phyloP scores from a whole-genome alignment of 768 basidiomycete genomes.

The Mycena epipterygia region DNA sequence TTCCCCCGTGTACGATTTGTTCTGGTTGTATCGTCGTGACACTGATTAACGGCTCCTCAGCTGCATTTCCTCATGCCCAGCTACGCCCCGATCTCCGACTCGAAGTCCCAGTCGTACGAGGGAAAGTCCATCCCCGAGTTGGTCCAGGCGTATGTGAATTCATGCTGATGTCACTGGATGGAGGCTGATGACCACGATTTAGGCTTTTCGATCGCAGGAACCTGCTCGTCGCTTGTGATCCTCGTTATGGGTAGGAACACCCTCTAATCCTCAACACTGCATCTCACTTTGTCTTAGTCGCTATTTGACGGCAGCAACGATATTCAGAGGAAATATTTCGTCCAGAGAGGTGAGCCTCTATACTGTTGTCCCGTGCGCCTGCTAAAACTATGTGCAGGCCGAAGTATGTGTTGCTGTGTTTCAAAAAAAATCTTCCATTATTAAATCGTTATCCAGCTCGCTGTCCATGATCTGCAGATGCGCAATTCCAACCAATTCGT shows the following conservation, averaged over 20 bases:
- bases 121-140: constrained; percentile 75
- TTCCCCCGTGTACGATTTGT: constrained; percentile 85
- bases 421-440: constrained; percentile 42
- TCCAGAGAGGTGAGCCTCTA: constrained; percentile 78
- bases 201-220: constrained; percentile 88
- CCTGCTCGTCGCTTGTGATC: constrained; percentile 87
- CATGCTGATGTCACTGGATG: neutral
- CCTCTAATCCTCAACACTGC: neutral
- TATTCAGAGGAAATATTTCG: constrained; percentile 87
- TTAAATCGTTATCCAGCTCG: constrained; percentile 58
- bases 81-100: constrained; percentile 90
- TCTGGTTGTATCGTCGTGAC: neutral
- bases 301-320: constrained; percentile 89
- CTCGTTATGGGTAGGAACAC: constrained; percentile 77
- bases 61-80: constrained; percentile 98
- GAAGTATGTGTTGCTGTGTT: constrained; percentile 58
- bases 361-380: constrained; percentile 33
- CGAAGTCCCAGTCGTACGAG: constrained; percentile 72
- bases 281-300: constrained; percentile 59
- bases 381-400: constrained; percentile 58
- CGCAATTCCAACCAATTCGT: constrained; percentile 85
- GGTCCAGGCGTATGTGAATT: constrained; percentile 77
- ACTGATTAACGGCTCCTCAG: constrained; percentile 52
- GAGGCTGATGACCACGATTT: neutral
- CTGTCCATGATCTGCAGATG: constrained; percentile 79